Base-by-base conservation (phyloP, 768 basidiomycete species). In the Lentinula boryana region DNA sequence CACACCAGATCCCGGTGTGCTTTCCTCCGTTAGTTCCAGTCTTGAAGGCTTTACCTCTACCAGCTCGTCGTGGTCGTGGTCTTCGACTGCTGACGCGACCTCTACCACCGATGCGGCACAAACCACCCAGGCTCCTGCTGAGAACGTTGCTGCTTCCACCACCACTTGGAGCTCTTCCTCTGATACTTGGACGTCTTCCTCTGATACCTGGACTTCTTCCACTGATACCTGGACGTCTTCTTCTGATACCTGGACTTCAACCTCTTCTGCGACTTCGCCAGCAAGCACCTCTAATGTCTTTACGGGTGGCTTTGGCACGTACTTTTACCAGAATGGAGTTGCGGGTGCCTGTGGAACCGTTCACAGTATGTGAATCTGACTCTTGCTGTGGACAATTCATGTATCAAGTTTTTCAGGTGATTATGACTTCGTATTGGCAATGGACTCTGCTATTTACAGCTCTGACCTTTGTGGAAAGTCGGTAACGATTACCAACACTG, bases 311-410 rank as follows among this genome's bases (percentile, higher is more conserved):
- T 63, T 76, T 62, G 86, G 83, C 36, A 88, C 87, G 1, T 88
- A 71, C 71, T 93, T 80, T 78, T 82, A 78, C 73, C 91, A 92
- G 77, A 74, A 82, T 50, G 88, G 88, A 52, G 77, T 78, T 43
- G 77, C 89, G 5, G 95, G 95, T 55, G 89, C 91, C 5, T 97
- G 95, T 72, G 95, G 95, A 35, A 69, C 62, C 1, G 58, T 59
- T 27, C 56, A 46, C 18, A n/a, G 55, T 60, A 23, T n/a, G 31
- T 53, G 21, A 12, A 41, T 32, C 33, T 36, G 12, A 32, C 4
- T 56, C 33, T 55, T 52, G 4, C 36, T 40, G 18, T 33, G 51
- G 27, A 35, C 41, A 15, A 13, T 38, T n/a, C 13, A 49, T 64
- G 57, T 33, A 67, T 74, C 36, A 70, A 84, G 79, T 6, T 15